Evolutionary conservation across 371 early-diverging fungal genomes (phyloP), one percentile per base, ranked within the genome.

Genomic region (Batrachochytrium dendrobatidis): DNA sequence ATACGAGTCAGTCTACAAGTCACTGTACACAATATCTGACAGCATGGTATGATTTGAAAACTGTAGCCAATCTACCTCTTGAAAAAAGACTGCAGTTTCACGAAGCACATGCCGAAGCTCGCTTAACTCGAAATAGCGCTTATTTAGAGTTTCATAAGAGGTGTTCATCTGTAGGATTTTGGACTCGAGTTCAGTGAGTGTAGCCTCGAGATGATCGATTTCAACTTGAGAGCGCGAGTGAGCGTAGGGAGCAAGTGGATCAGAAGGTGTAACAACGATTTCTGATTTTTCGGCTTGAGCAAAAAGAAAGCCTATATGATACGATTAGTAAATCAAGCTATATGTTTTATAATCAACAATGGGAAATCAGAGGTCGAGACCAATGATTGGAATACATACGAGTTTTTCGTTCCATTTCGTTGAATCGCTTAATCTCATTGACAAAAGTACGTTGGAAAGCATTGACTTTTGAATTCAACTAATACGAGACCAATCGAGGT

Each of bases 381-480:
- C n/a, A n/a, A 39, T 12, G 39, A n/a, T 12, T 8, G 8, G 48
- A 18, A 46, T 4, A 46, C 67, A 55, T 80, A 89, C 96, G 88
- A 63, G 94, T 80, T 68, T 87, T 88, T 65, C 96, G 79, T 69
- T 95, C 94, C 84, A 94, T 84, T 65, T 95, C 96, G 67, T 94
- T 94, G 22, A 92, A 78, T 56, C 92, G 83, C 61, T 92, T 77
- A 59, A 95, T 92, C 68, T 94, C 93, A 52, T 75, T 77, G 25
- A 92, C 95, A 73, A 94, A 96, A n/a, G 92, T 85, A 34, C 98
- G 86, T 75, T 96, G 96, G 68, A 98, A 98, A 26, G 96, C 94
- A 72, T 91, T 96, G 32, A 90, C 89, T 35, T 90, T 87, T 39
- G 90, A 84, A 74, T 98, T 96, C 56, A 96, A 79, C 90, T 89